Conservation (phyloP, 163 green algal genomes). For the Volvox carteri region DNA sequence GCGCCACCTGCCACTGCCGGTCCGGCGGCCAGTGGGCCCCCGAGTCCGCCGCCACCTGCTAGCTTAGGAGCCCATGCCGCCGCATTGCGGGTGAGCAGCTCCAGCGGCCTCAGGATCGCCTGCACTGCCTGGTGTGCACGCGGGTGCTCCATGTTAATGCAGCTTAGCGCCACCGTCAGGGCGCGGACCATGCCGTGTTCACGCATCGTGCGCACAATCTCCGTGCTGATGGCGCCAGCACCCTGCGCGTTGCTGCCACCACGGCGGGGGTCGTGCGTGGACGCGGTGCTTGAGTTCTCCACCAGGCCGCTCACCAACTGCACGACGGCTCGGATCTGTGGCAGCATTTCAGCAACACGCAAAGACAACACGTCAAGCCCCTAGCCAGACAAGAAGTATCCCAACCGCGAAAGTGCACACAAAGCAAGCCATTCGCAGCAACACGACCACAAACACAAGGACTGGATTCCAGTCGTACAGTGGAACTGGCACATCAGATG, state of each 20-base stretch:
- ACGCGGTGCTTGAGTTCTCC: slow-evolving; percentile 10
- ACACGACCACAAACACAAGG: too few species aligned
- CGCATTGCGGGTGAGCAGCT: slow-evolving; percentile 85
- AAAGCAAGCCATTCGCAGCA: too few species aligned
- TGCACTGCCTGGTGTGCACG: slow-evolving; percentile 31
- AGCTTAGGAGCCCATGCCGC: slow-evolving; percentile 51
- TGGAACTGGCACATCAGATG: too few species aligned
- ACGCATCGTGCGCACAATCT: slow-evolving; percentile 85
- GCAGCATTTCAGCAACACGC: too few species aligned
- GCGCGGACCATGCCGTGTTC: slow-evolving; percentile 82
- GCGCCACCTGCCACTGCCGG: not conserved
- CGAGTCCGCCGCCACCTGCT: slow-evolving; percentile 6
- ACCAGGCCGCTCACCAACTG: slow-evolving; percentile 77
- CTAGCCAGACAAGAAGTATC: too few species aligned
- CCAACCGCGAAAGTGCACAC: too few species aligned
- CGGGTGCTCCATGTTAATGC: slow-evolving; percentile 89
- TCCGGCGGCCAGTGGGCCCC: not conserved
- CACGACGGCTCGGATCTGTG: slow-evolving; percentile 80
- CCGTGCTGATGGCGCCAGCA: slow-evolving; percentile 64
- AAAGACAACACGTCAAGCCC: too few species aligned
- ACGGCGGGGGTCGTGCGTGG: slow-evolving; percentile 49
- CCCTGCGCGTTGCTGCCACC: not conserved
- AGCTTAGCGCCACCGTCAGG: slow-evolving; percentile 79
- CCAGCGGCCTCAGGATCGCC: slow-evolving; percentile 86
- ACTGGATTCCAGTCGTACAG: too few species aligned